Conservation (phyloP, 352 stramenopile species). For the Globisporangium acanthophoron region DNA sequence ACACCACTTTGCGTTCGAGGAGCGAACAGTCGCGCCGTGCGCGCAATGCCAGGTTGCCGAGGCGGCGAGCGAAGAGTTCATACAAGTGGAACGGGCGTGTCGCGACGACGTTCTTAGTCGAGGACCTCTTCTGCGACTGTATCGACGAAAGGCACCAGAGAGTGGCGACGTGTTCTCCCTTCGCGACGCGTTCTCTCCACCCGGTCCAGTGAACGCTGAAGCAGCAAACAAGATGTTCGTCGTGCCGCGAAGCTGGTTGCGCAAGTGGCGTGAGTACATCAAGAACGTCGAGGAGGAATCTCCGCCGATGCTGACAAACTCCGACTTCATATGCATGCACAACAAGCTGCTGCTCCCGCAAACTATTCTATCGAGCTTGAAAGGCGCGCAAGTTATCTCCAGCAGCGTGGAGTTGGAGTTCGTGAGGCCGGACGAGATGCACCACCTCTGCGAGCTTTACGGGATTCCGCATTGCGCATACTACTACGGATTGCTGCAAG, state of each 20-base stretch:
- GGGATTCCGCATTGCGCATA: slow-evolving; percentile 34
- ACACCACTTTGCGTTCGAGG: slow-evolving; percentile 26
- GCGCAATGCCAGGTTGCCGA: slow-evolving; percentile 45
- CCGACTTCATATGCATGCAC: slow-evolving; percentile 43
- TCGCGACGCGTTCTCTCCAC: slow-evolving; percentile 42
- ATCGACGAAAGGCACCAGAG: slow-evolving; percentile 28
- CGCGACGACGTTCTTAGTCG: slow-evolving; percentile 61
- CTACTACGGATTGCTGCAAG: slow-evolving; percentile 43
- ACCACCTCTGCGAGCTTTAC: slow-evolving; percentile 50
- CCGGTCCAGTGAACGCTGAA: slow-evolving; percentile 18
- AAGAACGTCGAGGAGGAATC: slow-evolving; percentile 45
- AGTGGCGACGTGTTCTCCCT: slow-evolving; percentile 29
- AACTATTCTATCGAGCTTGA: slow-evolving; percentile 29
- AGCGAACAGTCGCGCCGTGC: slow-evolving; percentile 29
- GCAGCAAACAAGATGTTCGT: slow-evolving; percentile 46
- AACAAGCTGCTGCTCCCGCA: slow-evolving; percentile 51
- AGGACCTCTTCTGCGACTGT: slow-evolving; percentile 42
- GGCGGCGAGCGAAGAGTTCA: slow-evolving; percentile 38
- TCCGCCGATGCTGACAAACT: slow-evolving; percentile 26
- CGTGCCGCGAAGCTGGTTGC: slow-evolving; percentile 48
- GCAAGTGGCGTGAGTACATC: slow-evolving; percentile 67
- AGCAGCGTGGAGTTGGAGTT: slow-evolving; percentile 54
- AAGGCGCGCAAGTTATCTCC: slow-evolving; percentile 33
- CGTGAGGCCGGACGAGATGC: slow-evolving; percentile 53
- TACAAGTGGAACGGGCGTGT: slow-evolving; percentile 44